Percentiles rank a stretch among this genome's conserved stretches.
phyloP scores from a whole-genome alignment of 495 filamentous ascomycete genomes.

The Astrocystis sublimbata region DNA sequence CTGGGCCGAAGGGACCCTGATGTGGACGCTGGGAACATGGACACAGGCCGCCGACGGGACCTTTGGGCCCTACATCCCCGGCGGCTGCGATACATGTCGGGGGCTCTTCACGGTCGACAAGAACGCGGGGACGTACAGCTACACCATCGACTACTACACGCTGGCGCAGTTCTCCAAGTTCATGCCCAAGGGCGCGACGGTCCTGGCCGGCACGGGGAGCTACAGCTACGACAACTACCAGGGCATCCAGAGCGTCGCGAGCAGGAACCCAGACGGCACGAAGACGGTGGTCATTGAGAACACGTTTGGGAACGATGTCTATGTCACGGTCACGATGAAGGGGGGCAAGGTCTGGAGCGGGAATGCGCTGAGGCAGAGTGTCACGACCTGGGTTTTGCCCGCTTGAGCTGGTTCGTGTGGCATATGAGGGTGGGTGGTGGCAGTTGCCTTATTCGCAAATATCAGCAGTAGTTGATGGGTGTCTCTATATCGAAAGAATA shows the following conservation, averaged over 20 bases:
- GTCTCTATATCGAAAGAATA: no score
- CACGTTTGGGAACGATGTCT: constrained; percentile 51
- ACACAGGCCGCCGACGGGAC: constrained; percentile 51
- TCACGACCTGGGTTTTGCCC: constrained; percentile 58
- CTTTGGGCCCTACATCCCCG: constrained; percentile 55
- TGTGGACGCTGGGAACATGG: constrained; percentile 61
- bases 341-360: constrained; percentile 57
- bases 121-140: constrained; percentile 41
- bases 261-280: constrained; percentile 53
- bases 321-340: constrained; percentile 43
- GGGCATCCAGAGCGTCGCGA: constrained; percentile 52
- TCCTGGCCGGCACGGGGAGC: constrained; percentile 49
- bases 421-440: neutral
- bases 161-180: constrained; percentile 60
- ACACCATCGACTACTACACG: constrained; percentile 56
- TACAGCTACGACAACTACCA: constrained; percentile 45
- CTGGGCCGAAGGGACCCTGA: constrained; percentile 54
- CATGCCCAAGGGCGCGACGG: constrained; percentile 51
- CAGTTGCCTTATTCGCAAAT: no score
- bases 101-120: constrained; percentile 52
- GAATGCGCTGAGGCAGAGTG: constrained; percentile 45
- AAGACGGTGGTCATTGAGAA: constrained; percentile 57
- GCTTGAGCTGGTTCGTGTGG: constrained; percentile 11
- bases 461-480: no score
- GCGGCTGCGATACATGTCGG: constrained; percentile 51